phyloP scores from a whole-genome alignment of 495 filamentous ascomycete genomes.

The Trichoderma parareesei region DNA sequence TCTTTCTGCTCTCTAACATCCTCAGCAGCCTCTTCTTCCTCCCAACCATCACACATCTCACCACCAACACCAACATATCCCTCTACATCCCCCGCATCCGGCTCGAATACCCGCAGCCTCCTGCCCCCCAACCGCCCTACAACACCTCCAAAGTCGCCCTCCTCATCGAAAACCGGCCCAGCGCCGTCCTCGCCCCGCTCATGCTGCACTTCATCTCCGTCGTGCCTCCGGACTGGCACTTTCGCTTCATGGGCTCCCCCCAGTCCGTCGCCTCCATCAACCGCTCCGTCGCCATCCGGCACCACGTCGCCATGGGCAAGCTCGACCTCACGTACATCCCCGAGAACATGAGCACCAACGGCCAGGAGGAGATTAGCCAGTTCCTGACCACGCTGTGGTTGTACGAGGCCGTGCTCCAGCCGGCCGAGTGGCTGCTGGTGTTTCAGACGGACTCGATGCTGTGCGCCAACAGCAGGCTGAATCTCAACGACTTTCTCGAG shows the following conservation, averaged over 20 bases:
- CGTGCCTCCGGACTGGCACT: slow-evolving; percentile 46
- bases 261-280: slow-evolving; percentile 32
- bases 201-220: slow-evolving; percentile 45
- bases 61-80: slow-evolving; percentile 11
- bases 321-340: slow-evolving; percentile 40
- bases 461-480: slow-evolving; percentile 37
- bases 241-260: slow-evolving; percentile 40
- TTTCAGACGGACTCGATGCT: slow-evolving; percentile 45
- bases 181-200: slow-evolving; percentile 35
- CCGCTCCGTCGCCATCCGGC: slow-evolving; percentile 28
- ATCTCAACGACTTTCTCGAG: slow-evolving; percentile 38
- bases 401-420: slow-evolving; percentile 34
- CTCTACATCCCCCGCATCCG: slow-evolving; percentile 19
- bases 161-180: slow-evolving; percentile 40
- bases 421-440: slow-evolving; percentile 37
- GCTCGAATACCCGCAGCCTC: slow-evolving; percentile 23
- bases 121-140: slow-evolving; percentile 21
- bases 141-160: slow-evolving; percentile 43
- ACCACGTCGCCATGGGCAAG: slow-evolving; percentile 32
- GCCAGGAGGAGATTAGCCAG: slow-evolving; percentile 36
- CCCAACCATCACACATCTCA: slow-evolving; percentile 16
- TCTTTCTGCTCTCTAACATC: slow-evolving; percentile 7
- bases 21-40: slow-evolving; percentile 15
- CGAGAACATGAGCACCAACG: slow-evolving; percentile 31
- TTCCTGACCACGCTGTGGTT: slow-evolving; percentile 40